Base-by-base conservation (phyloP, 345 rosid genomes). In the Capsella bursapastoris region DNA sequence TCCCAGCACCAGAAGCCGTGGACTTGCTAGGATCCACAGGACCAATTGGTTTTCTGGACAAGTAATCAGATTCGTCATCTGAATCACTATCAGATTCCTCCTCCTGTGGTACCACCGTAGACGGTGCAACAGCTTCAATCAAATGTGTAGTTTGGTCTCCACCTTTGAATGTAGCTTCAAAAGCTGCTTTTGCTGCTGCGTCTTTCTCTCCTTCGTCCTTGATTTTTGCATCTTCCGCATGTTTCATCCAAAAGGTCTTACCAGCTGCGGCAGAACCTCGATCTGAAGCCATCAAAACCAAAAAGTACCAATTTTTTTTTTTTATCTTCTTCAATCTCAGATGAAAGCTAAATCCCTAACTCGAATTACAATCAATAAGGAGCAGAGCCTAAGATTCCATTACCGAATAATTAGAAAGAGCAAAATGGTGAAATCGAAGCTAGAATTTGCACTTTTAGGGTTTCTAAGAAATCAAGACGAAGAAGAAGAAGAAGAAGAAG, bases 101-200 rank as follows among this genome's bases (percentile, higher is more conserved):
- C 25, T 22, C 25, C 18, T 78, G 87, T 16, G 84, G 78, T 41
- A 76, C 89, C 1, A 76, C 87, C 0, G 60, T 73, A 51, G 52
- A 76, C 32, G 82, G 92, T 27, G 85, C 79, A 57, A 81, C 78
- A 34, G 82, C 87, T 28, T 78, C 84, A 3, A 80, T 85, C 70
- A 83, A 83, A 44, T 82, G 90, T 1, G 75, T 82, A 32, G 43
- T 73, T 73, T 83, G 84, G 8, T 88, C 83, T 49, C 73, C 64
- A 48, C 80, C 89, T 75, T 80, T 95, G 82, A 95, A 95, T 4
- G 99, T 95, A 56, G 99, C 98, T 53, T 92, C 99, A 11, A 95
- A 95, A 16, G 99, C 98, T 0, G 98, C 97, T 79, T 92, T 95
- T 0, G 99, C 99, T 2, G 96, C 99, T 0, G 99, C 99, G 6